Evolutionary conservation across 176 grass and related monocot genomes (phyloP), one percentile per base, ranked within the genome.

Genomic region (Zoysia pacifica): DNA sequence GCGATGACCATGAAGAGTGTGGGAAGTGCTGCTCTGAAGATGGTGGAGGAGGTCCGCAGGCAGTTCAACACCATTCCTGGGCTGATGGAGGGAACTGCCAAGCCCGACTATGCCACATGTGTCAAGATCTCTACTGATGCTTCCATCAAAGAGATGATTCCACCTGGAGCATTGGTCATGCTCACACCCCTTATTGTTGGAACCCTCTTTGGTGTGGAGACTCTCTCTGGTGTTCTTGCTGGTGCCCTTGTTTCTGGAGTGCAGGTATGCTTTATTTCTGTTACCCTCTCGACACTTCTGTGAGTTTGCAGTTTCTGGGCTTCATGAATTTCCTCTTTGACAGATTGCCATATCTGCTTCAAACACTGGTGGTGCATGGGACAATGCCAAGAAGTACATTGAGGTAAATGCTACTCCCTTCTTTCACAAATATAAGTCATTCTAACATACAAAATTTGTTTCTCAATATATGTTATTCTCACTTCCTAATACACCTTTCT

Each of bases 1-100:
- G 93, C 93, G 55, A 97, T 97, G 93, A 93, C 90, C 46, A 93
- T 97, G 93, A 97, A 97, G 85, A 97, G 93, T 84, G 93, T 97
- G 51, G 90, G 93, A 75, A 93, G 79, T 46, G 90, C 93, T 39
- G 93, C 93, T 62, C 79, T 97, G 45, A 93, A 93, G 80, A 97
- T 97, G 93, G 93, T 97, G 16, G 93, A 97, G 85, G 93, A 97
- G 85, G 93, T 97, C 64, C 93, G 93, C 62, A 86, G 93, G 79
- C 93, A 97, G 80, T 97, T 97, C 90, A 97, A 90, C 72, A 82
- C 71, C 15, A 97, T 97, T 42, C 93, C 90, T 69, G 93, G 93
- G 19, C 69, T 97, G 40, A 90, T 97, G 90, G 93, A 97, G 73
- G 93, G 93, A 51, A 93, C 80, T 56, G 19, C 45, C 49, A 97